phyloP scores from a whole-genome alignment of 2,329 filamentous ascomycete species.

The Emydomyces testavorans region DNA sequence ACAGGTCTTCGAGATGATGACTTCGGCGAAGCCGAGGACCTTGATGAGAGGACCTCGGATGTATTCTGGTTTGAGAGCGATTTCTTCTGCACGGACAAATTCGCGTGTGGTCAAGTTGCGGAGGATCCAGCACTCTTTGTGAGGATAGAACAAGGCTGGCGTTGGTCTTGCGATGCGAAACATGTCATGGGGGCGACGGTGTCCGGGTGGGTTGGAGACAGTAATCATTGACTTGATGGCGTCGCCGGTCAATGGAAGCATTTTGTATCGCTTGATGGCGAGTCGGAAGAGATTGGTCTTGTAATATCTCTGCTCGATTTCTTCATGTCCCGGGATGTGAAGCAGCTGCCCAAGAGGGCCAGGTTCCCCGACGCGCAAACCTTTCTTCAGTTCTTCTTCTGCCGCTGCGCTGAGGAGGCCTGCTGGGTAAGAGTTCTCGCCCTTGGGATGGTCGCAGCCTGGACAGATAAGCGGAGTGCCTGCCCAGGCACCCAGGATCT shows the following conservation, averaged over 20 bases:
- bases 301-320: constrained; percentile 5
- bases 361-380: constrained; percentile 4
- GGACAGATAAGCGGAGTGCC: constrained; percentile 7
- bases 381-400: constrained; percentile 5
- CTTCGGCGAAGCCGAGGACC: constrained; percentile 10
- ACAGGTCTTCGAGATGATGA: constrained; percentile 10
- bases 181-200: not conserved
- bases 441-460: constrained; percentile 6
- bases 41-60: constrained; percentile 12
- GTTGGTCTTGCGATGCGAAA: not conserved
- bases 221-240: not conserved
- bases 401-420: not conserved
- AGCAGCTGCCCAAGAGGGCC: not conserved
- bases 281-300: constrained; percentile 11
- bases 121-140: constrained; percentile 10
- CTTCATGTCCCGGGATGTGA: constrained; percentile 5
- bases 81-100: constrained; percentile 7
- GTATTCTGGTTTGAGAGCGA: constrained; percentile 9
- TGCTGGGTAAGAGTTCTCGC: constrained; percentile 3
- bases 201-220: not conserved
- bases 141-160: constrained; percentile 9
- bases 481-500: constrained; percentile 1
- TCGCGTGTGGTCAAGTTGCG: constrained; percentile 12
- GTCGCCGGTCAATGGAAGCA: not conserved
- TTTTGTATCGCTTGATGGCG: constrained; percentile 5